These are phyloP conservation scores for Candida qinlingensis DNA, from an alignment of 805 yeast species.

Conservation along the genomic window DNA sequence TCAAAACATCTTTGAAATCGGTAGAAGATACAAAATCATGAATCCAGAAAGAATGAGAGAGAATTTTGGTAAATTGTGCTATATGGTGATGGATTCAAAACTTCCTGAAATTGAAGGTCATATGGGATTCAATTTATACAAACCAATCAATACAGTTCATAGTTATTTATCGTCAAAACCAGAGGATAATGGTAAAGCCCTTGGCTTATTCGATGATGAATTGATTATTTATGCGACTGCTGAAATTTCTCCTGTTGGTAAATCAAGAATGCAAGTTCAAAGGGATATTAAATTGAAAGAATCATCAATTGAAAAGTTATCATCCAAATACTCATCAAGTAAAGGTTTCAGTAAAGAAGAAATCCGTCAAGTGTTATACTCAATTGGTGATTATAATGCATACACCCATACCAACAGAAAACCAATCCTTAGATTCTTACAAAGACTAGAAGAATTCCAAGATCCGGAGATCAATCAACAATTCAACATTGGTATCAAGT, in stretches of 20 bases:
- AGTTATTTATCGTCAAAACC: conserved; percentile 38
- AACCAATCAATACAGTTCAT: conserved; percentile 63
- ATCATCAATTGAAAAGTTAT: conserved; percentile 56
- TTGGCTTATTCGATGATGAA: conserved; percentile 50
- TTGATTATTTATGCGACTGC: conserved; percentile 58
- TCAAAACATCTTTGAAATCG: conserved; percentile 65
- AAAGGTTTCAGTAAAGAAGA: conserved; percentile 50
- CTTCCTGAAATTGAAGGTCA: conserved; percentile 63
- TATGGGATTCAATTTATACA: conserved; percentile 72
- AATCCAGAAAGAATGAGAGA: conserved; percentile 79
- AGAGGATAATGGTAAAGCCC: conserved; percentile 31
- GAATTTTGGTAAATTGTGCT: conserved; percentile 72
- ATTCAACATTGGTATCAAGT: conserved; percentile 55
- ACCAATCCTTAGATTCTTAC: conserved; percentile 61
- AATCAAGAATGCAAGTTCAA: conserved; percentile 47
- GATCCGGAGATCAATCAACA: conserved; percentile 35
- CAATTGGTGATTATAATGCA: conserved; percentile 75
- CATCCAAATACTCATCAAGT: conserved; percentile 40
- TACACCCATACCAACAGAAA: conserved; percentile 62
- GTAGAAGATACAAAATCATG: conserved; percentile 77
- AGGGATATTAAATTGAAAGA: conserved; percentile 63
- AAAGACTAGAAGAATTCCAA: conserved; percentile 43
- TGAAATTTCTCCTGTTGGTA: conserved; percentile 57
- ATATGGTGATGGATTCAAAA: conserved; percentile 82
- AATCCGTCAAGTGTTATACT: conserved; percentile 65